Percentiles rank a stretch among this genome's conserved stretches.
Evolutionary conservation across 305 asterid species (phyloP).

Genomic region (Fraxinus nigra): DNA sequence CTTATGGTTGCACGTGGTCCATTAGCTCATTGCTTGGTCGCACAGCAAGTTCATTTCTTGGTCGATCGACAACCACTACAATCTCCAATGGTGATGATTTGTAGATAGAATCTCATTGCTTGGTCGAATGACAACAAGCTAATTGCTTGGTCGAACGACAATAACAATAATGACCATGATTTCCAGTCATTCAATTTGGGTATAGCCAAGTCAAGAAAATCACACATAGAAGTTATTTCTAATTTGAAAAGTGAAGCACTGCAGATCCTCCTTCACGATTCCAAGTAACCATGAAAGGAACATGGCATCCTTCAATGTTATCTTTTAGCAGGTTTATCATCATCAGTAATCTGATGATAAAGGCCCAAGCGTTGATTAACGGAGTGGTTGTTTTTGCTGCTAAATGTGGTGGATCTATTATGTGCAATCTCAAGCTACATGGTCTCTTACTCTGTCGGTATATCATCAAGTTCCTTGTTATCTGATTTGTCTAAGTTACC

Average conservation of each 20-base stretch:
- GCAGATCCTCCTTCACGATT: not conserved
- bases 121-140: not conserved
- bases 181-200: not conserved
- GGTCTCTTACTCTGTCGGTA: no score
- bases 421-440: not conserved
- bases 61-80: no score
- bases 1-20: no score
- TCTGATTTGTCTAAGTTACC: no score
- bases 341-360: not conserved
- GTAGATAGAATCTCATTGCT: not conserved
- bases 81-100: no score
- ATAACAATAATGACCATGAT: not conserved
- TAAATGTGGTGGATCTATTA: not conserved
- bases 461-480: no score
- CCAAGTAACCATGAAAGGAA: not conserved
- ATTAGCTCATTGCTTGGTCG: no score
- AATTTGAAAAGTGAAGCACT: not conserved
- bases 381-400: not conserved
- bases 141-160: not conserved
- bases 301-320: not conserved
- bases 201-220: not conserved
- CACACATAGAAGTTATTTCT: not conserved
- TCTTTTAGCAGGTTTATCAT: not conserved
- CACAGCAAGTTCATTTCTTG: no score
- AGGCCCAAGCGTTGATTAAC: not conserved